Base-by-base conservation (phyloP, 768 basidiomycete species). In the Leccinum disarticulatum region DNA sequence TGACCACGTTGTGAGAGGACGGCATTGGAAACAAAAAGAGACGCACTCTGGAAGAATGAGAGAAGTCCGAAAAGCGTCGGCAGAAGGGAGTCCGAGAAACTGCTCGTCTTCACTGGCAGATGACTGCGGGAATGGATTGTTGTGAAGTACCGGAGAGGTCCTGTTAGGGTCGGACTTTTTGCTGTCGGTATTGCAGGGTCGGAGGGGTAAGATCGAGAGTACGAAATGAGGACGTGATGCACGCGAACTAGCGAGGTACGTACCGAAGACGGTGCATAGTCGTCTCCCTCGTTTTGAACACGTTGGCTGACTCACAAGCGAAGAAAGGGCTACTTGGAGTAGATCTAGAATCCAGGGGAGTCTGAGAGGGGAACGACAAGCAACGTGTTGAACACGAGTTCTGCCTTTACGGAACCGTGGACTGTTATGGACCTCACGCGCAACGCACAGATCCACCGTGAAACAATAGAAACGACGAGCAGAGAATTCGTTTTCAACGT, bases 251-350 rank as follows among this genome's bases (percentile, higher is more conserved):
- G 64, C 65, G 59, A 68, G 62, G 64, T 61, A 70, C 88, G 78
- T 80, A 90, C 91, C 91, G 91, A 77, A 92, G 89, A 68, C 87
- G 88, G 80, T 89, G 78, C 90, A 93, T 91, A 71, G 63, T 62
- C 48, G 64, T 64, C 59, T 62, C 69, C 82, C 85, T 87, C 82
- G 83, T 80, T 84, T 84, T 77, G 76, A 79, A 83, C 88, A 90
- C 87, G 88, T 84, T 87, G 79, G 68, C 74, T 68, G 72, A 58
- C 51, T 27, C 31, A 36, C 52, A 71, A 58, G 61, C 66, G 59
- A 56, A 68, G 65, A 68, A 62, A 68, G 68, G 54, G 55, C 57
- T 51, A 69, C 69, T 73, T 62, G 67, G 72, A 73, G 74, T 63
- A 61, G 71, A 74, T 71, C 72, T 68, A 60, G 64, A 56, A 50